Base-by-base conservation (phyloP, 176 grass and related monocot genomes). In the Cocos nucifera region DNA sequence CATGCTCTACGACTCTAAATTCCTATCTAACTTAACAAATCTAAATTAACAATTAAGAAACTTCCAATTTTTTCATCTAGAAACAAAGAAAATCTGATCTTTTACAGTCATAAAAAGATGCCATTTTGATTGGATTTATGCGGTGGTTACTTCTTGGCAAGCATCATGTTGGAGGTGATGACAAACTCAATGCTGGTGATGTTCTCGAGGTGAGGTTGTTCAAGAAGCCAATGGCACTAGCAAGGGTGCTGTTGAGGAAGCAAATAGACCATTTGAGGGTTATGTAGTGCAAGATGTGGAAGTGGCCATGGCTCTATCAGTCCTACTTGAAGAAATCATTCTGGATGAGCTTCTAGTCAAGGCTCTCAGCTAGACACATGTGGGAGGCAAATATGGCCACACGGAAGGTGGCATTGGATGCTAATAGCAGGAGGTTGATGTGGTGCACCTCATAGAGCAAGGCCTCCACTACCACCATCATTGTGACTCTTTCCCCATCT, bases 301-400 rank as follows among this genome's bases (percentile, higher is more conserved):
- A 55, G 59, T 64, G 51, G 22, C 69, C 78, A 39, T 56, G 75
- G 59, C 78, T 71, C 60, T 81, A 59, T 83, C 83, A 90, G 58
- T 90, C 83, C 75, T 96, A 87, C 75, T 85, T 74, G 83, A 90
- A 90, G 76, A 96, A 69, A 18, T 96, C 80, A 69, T 90, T 96
- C 58, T 96, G 83, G 30, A 96, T 84, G 16, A 3, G 87, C 90
- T 95, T 83, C 77, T 95, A 95, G 65, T 90, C 83, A 23, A 95
- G 90, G 80, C 83, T 95, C 57, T 89, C 80, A 67, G 90, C 81
- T 53, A 86, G 80, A 69, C 61, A 90, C 60, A 87, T 50, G 39
- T 84, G 72, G 60, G 83, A 73, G 60, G 86, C 91, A 19, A 96
- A 69, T 58, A 96, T 79, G 91, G 91, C 91, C 53, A 96, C 67